Conservation (phyloP, 495 filamentous ascomycete genomes). For the Astrocystis sublimbata region DNA sequence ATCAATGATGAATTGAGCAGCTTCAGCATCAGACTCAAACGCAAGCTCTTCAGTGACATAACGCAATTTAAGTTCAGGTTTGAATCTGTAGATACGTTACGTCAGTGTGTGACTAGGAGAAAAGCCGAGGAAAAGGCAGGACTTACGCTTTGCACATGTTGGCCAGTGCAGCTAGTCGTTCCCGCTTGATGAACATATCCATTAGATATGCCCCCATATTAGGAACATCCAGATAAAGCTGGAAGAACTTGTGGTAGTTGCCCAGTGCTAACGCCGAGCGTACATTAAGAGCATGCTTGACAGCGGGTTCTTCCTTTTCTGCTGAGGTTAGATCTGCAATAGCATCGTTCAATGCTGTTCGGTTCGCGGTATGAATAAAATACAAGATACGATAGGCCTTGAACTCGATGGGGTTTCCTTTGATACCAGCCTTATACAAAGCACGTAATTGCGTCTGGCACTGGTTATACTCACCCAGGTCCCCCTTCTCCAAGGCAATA, state of each 20-base stretch:
- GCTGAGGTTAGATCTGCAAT: constrained; percentile 95
- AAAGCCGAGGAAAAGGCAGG: not conserved
- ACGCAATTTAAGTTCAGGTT: constrained; percentile 80
- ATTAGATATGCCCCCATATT: constrained; percentile 98
- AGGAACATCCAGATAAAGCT: constrained; percentile 87
- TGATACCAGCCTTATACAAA: constrained; percentile 80
- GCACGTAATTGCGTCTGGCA: constrained; percentile 96
- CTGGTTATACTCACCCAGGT: constrained; percentile 99
- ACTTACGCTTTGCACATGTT: constrained; percentile 94
- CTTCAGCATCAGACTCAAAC: constrained; percentile 90
- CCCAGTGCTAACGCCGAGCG: constrained; percentile 88
- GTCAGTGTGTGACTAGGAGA: constrained; percentile 35
- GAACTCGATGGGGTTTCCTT: constrained; percentile 92
- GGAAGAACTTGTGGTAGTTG: constrained; percentile 97
- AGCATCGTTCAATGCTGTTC: constrained; percentile 95
- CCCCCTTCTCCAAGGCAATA: constrained; percentile 96
- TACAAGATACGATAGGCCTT: constrained; percentile 99
- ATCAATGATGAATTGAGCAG: constrained; percentile 83
- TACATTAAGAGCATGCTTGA: constrained; percentile 90
- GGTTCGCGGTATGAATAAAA: constrained; percentile 98
- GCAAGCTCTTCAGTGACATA: constrained; percentile 95
- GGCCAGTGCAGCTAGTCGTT: constrained; percentile 85
- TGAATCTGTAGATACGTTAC: constrained; percentile 66
- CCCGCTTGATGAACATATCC: constrained; percentile 96
- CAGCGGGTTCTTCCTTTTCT: constrained; percentile 82